phyloP scores from a whole-genome alignment of 495 filamentous ascomycete genomes.

The Entonaema liquescens region DNA sequence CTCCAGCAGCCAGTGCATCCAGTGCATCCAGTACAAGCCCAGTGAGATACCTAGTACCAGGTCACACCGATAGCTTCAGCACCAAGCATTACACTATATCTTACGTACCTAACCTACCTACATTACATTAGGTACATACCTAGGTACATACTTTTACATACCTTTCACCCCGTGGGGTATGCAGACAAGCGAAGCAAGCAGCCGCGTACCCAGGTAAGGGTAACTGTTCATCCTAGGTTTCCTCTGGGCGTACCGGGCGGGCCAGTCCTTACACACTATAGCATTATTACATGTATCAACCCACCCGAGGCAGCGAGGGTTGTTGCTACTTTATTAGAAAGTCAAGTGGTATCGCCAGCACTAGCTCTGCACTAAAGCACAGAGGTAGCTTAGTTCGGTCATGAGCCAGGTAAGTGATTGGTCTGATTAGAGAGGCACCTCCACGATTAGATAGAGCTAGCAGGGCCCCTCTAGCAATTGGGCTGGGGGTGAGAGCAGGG shows the following conservation, averaged over 20 bases:
- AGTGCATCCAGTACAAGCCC: too few relatives aligned
- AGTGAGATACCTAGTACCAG: slow-evolving; percentile 8
- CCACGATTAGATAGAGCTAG: slow-evolving; percentile 44
- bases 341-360: slow-evolving; percentile 36
- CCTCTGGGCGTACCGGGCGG: slow-evolving; percentile 5
- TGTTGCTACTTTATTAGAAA: slow-evolving; percentile 25
- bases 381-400: slow-evolving; percentile 30
- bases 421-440: slow-evolving; percentile 26
- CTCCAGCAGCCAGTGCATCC: too few relatives aligned
- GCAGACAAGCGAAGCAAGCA: slow-evolving; percentile 24
- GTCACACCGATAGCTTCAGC: neutral
- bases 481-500: slow-evolving; percentile 32
- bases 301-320: slow-evolving; percentile 20
- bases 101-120: neutral
- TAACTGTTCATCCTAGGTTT: slow-evolving; percentile 5
- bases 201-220: neutral
- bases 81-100: slow-evolving; percentile 1
- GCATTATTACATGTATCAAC: neutral
- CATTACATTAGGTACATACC: neutral
- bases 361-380: slow-evolving; percentile 41
- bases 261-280: slow-evolving; percentile 14
- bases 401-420: slow-evolving; percentile 35
- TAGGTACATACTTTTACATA: slow-evolving; percentile 2
- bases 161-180: slow-evolving; percentile 5
- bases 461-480: slow-evolving; percentile 22